Evolutionary conservation across 108 stramenopile species (phyloP).

Genomic region (Skeletonema potamos): DNA sequence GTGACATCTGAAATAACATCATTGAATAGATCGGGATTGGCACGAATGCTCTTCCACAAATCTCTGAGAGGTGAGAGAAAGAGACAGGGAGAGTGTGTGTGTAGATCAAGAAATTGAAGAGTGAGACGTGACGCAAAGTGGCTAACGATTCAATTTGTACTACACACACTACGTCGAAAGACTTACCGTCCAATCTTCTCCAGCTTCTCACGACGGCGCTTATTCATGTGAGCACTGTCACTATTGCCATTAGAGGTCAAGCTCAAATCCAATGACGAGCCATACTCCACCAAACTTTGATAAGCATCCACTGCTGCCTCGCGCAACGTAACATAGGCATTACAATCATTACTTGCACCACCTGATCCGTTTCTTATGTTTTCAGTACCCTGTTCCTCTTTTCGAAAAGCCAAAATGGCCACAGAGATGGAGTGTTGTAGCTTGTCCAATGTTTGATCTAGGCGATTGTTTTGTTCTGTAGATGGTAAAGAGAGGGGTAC

Average conservation of each 20-base stretch:
- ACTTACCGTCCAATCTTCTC: constrained; percentile 12
- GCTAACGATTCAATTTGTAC: not conserved
- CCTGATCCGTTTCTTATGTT: not conserved
- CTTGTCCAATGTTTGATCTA: constrained; percentile 1
- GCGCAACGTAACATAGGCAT: constrained; percentile 21
- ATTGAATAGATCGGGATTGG: constrained; percentile 37
- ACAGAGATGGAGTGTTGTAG: not conserved
- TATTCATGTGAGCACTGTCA: not conserved
- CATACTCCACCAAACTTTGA: constrained; percentile 28
- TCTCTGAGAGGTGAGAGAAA: not conserved
- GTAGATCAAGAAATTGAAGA: not conserved
- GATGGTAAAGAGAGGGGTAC: not conserved
- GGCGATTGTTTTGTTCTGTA: not conserved
- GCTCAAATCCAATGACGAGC: constrained; percentile 30
- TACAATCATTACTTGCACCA: not conserved
- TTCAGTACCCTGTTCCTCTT: not conserved
- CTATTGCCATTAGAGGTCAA: not conserved
- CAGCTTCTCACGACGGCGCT: constrained; percentile 15
- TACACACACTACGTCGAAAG: not conserved
- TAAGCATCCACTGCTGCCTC: constrained; percentile 18
- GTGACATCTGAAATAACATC: constrained; percentile 10
- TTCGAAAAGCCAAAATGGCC: not conserved
- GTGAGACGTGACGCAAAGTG: not conserved
- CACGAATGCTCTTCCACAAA: constrained; percentile 44
- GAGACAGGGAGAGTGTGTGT: too few relatives aligned